Base-by-base conservation (phyloP, 352 stramenopile species). In the Phytophthora podocarpi region DNA sequence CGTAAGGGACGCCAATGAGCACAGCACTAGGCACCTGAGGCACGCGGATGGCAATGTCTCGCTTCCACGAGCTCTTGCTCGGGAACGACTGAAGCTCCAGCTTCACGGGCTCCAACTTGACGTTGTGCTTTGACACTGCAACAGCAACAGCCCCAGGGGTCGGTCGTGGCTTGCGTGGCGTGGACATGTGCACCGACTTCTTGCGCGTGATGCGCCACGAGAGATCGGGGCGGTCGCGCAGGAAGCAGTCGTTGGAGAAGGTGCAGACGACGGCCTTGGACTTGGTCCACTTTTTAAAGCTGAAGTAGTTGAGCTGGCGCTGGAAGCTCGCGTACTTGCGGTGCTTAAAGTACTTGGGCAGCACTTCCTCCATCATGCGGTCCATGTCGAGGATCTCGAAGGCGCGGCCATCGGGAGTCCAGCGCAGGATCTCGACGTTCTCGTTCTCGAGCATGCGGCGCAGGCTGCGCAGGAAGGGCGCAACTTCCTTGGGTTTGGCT, bases 261-360 rank as follows among this genome's bases (percentile, higher is more conserved):
- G 81, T 91, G 75, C 81, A 91, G 40, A 89, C 75, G 41, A 80
- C 72, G 34, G 81, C 72, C 66, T 85, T 84, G 68, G 78, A 85
- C 76, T 76, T 83, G 57, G 81, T 98, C 91, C 62, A 84, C 48
- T 81, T 95, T 64, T 74, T 82, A 49, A 81, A 90, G 72, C 66
- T 87, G 57, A 76, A 96, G 39, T 94, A 82, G 66, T 94, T 93
- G 45, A 97, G 78, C 69, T 96, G 90, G 10, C 91, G 75, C 70
- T 95, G 85, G 63, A 97, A 97, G 56, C 74, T 90, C 48, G 83
- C 85, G 64, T 93, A 89, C 59, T 93, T 95, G 58, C 74, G 80
- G 65, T 96, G 87, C 52, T 87, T 89, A 59, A 96, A 96, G 60
- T 95, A 95, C 35, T 82, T 82, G 6, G 90, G 89, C 40, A 96